These are phyloP conservation scores for Phytopythium oedochilum DNA, from an alignment of 352 stramenopile species.

Conservation along the genomic window DNA sequence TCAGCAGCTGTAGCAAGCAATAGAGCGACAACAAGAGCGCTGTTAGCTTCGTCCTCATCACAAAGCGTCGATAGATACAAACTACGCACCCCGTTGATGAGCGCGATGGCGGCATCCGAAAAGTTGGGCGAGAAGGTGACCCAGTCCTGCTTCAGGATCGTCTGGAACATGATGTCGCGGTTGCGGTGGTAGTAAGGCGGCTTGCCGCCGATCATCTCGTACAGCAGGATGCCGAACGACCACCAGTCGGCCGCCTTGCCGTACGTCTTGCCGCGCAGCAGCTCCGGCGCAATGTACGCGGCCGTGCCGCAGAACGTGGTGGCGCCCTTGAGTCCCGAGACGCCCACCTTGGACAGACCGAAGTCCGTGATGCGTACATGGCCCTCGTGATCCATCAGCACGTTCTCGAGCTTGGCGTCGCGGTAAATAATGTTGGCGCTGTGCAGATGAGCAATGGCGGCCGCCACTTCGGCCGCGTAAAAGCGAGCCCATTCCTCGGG, in stretches of 20 bases:
- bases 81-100: conserved; percentile 90
- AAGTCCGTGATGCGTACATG: conserved; percentile 95
- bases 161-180: conserved; percentile 91
- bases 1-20: conserved; percentile 83
- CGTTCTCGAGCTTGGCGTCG: conserved; percentile 95
- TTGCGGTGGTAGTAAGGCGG: conserved; percentile 90
- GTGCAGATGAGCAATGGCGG: conserved; percentile 89
- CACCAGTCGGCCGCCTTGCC: conserved; percentile 93
- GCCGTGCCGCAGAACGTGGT: conserved; percentile 93
- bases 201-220: conserved; percentile 94
- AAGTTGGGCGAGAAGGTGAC: conserved; percentile 96
- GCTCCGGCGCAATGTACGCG: conserved; percentile 91
- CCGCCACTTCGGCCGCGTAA: conserved; percentile 94
- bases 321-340: conserved; percentile 81
- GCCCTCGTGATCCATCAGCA: conserved; percentile 92
- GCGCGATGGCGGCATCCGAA: conserved; percentile 77
- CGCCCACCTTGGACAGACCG: conserved; percentile 90
- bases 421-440: conserved; percentile 95
- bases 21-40: background rate
- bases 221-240: conserved; percentile 93
- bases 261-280: conserved; percentile 89
- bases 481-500: conserved; percentile 89
- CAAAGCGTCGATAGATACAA: background rate
- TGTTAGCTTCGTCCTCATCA: conserved; percentile 11
- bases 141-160: conserved; percentile 89